A percentile compares a stretch with the other conserved stretches of the same genome.
These are phyloP conservation scores for Nicotiana benthamiana DNA, from an alignment of 257 asterid species.

Conservation along the genomic window DNA sequence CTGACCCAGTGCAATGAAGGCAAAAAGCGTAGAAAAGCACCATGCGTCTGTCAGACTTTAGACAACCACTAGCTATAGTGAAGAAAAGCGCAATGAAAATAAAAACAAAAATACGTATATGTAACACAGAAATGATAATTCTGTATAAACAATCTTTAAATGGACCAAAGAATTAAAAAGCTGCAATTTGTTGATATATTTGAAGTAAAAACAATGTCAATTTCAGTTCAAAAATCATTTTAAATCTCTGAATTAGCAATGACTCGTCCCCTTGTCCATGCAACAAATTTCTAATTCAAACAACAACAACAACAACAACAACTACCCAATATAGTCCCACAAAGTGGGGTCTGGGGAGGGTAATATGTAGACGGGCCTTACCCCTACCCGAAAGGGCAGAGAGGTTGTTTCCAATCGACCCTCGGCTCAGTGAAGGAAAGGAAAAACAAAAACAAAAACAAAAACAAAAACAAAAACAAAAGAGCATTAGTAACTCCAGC, in stretches of 20 bases:
- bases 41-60: background rate
- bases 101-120: background rate
- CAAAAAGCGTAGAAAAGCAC: background rate
- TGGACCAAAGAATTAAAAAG: background rate
- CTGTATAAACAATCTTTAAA: background rate
- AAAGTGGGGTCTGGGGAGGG: no score
- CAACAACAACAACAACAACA: no score
- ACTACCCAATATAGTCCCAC: no score
- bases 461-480: no score
- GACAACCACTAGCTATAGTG: background rate
- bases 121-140: background rate
- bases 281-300: background rate
- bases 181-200: background rate
- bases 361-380: no score
- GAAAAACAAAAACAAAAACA: no score
- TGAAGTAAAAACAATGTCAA: background rate
- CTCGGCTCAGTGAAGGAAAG: no score
- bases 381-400: no score
- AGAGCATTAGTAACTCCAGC: no score
- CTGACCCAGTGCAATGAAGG: background rate
- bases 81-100: background rate
- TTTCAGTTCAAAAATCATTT: slow-evolving; percentile 5
- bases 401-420: no score
- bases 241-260: background rate
- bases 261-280: background rate